Evolutionary conservation across 164 flowering plant genomes (phyloP).

Genomic region (Sedum album): DNA sequence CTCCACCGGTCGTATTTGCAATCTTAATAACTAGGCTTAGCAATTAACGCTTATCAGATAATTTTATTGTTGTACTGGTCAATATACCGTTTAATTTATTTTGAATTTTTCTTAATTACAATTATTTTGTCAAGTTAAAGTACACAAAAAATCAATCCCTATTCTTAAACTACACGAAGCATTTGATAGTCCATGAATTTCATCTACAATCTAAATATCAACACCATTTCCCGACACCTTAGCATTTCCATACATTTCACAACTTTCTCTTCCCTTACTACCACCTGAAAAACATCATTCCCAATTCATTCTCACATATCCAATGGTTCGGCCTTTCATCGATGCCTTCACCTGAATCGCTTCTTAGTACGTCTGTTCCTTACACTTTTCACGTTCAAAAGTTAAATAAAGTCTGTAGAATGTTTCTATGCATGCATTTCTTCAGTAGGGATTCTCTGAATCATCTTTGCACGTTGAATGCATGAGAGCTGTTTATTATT

Average conservation of each 20-base stretch:
- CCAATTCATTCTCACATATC: neutral
- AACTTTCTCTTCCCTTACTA: neutral
- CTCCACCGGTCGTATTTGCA: too few relatives aligned
- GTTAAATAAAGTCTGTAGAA: neutral
- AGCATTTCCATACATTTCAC: conserved; percentile 3
- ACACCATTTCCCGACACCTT: conserved; percentile 1
- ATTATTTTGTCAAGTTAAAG: too few relatives aligned
- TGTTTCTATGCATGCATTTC: neutral
- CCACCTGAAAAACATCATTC: neutral
- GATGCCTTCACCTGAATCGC: neutral
- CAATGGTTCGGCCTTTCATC: neutral
- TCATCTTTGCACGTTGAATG: neutral
- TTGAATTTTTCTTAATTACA: too few relatives aligned
- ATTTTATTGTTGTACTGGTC: too few relatives aligned
- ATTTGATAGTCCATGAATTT: neutral
- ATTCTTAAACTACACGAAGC: neutral
- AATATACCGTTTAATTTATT: too few relatives aligned
- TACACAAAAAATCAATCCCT: neutral
- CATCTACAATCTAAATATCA: neutral
- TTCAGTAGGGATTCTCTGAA: neutral
- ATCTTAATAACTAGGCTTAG: too few relatives aligned
- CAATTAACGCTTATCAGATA: too few relatives aligned
- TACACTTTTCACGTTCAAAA: neutral
- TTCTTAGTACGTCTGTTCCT: neutral
- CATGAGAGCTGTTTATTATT: neutral